Conservation (phyloP, 352 stramenopile species). For the Phytophthora agathidicida region DNA sequence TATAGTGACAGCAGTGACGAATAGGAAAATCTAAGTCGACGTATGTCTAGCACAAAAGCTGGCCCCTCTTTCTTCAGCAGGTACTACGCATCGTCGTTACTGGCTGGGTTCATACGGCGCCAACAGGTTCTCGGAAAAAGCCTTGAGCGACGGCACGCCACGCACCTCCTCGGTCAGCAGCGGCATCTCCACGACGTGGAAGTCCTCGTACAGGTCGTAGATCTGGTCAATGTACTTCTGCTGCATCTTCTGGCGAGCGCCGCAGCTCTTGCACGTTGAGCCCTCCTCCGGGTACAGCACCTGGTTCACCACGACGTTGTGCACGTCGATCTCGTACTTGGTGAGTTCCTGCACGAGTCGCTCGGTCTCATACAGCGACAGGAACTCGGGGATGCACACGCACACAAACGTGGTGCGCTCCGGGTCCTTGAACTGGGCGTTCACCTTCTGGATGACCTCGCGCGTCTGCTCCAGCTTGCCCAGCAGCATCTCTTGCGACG, state of each 20-base stretch:
- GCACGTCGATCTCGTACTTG: slow-evolving; percentile 99
- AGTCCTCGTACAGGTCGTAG: slow-evolving; percentile 99
- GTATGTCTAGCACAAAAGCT: slow-evolving; percentile 8
- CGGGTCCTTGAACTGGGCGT: slow-evolving; percentile 98
- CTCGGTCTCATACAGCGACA: slow-evolving; percentile 99
- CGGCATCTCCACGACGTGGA: slow-evolving; percentile 99
- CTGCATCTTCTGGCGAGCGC: slow-evolving; percentile 98
- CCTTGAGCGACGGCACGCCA: slow-evolving; percentile 92
- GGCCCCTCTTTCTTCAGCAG: slow-evolving; percentile 22
- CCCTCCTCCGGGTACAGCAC: slow-evolving; percentile 93
- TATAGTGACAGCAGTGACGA: slow-evolving; percentile 83
- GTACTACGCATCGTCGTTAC: slow-evolving; percentile 23
- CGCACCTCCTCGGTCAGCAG: slow-evolving; percentile 98
- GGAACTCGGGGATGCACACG: slow-evolving; percentile 99
- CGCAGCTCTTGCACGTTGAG: slow-evolving; percentile 92
- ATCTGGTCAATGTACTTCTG: slow-evolving; percentile 99
- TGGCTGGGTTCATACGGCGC: slow-evolving; percentile 91
- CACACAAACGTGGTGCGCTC: slow-evolving; percentile 99
- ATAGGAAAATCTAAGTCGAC: slow-evolving; percentile 27
- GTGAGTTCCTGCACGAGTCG: slow-evolving; percentile 98
- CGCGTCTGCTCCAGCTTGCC: slow-evolving; percentile 96
- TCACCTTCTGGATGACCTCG: slow-evolving; percentile 99
- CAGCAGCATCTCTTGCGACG: slow-evolving; percentile 95
- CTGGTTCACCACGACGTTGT: slow-evolving; percentile 99
- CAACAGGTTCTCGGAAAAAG: slow-evolving; percentile 95